These are phyloP conservation scores for Cotoneaster glaucophyllus DNA, from an alignment of 306 rosid species.

Conservation along the genomic window DNA sequence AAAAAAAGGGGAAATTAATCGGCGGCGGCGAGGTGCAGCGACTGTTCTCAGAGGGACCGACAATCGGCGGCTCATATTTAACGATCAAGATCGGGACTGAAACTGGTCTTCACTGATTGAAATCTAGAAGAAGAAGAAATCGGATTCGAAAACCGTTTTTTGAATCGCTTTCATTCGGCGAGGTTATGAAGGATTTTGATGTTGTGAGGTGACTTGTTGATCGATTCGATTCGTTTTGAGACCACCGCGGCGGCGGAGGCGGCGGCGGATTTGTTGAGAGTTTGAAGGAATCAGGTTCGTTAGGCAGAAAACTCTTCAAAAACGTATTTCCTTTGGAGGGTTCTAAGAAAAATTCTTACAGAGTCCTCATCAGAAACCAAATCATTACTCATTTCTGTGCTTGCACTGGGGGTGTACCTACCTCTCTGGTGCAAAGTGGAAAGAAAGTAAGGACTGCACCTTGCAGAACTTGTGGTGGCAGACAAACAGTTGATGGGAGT, in stretches of 20 bases:
- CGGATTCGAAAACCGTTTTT: not conserved
- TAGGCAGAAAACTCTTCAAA: not conserved
- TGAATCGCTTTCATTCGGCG: not conserved
- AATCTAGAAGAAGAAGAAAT: conserved; percentile 3
- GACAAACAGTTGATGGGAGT: conserved; percentile 20
- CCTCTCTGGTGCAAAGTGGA: conserved; percentile 11
- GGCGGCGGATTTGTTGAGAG: conserved; percentile 21
- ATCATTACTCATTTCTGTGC: not conserved
- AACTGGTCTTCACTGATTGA: conserved; percentile 2
- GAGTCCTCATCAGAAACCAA: not conserved
- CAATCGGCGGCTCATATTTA: conserved; percentile 10
- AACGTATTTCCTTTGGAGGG: not conserved
- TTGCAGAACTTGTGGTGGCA: conserved; percentile 16
- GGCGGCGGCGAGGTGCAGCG: conserved; percentile 6
- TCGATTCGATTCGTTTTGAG: conserved; percentile 7
- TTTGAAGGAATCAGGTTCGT: conserved; percentile 10
- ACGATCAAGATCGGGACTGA: conserved; percentile 14
- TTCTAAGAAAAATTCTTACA: not conserved
- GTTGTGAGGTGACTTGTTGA: not conserved
- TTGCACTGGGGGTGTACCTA: conserved; percentile 18
- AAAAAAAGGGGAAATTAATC: conserved; percentile 2
- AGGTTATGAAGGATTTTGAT: not conserved
- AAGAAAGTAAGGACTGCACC: conserved; percentile 1
- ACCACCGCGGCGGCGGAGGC: conserved; percentile 21
- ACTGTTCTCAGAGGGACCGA: conserved; percentile 1